Percentiles rank a stretch among this genome's conserved stretches.
phyloP scores from a whole-genome alignment of 1,139 yeast species.

The Scheffersomyces illinoinensis region DNA sequence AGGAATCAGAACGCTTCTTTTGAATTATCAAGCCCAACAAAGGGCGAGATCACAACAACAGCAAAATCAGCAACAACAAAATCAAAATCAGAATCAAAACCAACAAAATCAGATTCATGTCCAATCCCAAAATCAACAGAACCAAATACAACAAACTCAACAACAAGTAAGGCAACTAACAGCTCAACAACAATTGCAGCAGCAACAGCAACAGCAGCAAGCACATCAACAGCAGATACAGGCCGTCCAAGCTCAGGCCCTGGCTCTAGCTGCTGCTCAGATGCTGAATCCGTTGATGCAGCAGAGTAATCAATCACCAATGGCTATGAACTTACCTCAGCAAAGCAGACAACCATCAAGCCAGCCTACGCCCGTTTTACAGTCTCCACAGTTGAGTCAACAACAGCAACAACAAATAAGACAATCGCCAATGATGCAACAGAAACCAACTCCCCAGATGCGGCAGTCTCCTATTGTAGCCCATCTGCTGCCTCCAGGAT shows the following conservation, averaged over 20 bases:
- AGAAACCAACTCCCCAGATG: constrained; percentile 4
- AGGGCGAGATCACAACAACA: constrained; percentile 19
- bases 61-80: constrained; percentile 7
- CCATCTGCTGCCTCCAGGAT: constrained; percentile 1
- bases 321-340: constrained; percentile 4
- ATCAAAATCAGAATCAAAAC: constrained; percentile 1
- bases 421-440: constrained; percentile 15
- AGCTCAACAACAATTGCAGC: constrained; percentile 4
- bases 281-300: not conserved
- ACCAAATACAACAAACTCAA: constrained; percentile 1
- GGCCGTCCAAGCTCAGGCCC: constrained; percentile 4
- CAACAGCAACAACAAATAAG: constrained; percentile 6
- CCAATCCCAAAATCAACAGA: constrained; percentile 4
- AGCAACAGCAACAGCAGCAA: constrained; percentile 4
- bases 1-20: constrained; percentile 53
- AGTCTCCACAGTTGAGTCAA: constrained; percentile 7
- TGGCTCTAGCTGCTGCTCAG: not conserved
- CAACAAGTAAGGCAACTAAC: not conserved
- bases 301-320: not conserved
- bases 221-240: constrained; percentile 4
- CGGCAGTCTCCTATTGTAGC: not conserved
- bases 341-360: constrained; percentile 10
- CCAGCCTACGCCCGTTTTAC: constrained; percentile 13
- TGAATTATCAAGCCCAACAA: constrained; percentile 45
- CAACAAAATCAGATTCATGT: constrained; percentile 2